Evolutionary conservation across 2,329 filamentous ascomycete species (phyloP), one percentile per base, ranked within the genome.

Genomic region (Karstenula rhodostoma): DNA sequence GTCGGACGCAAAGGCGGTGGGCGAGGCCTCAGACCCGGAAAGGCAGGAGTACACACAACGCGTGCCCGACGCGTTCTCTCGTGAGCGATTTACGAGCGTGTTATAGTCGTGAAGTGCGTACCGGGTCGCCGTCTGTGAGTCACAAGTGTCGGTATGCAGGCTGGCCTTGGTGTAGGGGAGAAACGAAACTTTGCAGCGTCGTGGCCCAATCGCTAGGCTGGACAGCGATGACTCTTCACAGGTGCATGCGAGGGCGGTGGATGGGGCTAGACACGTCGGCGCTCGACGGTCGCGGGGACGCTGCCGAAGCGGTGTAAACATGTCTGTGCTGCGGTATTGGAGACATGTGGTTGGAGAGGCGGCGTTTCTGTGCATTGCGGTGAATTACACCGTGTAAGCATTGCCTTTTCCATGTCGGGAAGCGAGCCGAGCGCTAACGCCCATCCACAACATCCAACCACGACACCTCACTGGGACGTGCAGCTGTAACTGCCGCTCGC

Each of bases 71-170:
- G 72, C 73, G 73, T 64, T 59, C 60, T 65, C 57, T 61, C 60
- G 56, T 68, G 65, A 67, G 69, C 58, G 70, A 58, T 64, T 58
- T 69, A 46, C 61, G 64, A 66, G 66, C 75, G 74, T 77, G 75
- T 77, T 77, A 75, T 77, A 74, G 74, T 75, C 74, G 75, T 67
- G 75, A 72, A 66, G 33, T 53, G 44, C 25, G 22, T 19, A 43
- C 66, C 59, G 67, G 66, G 56, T 69, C 68, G 72, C 68, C 72
- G 63, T 67, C 62, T 64, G 65, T 77, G 75, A 77, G 72, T 77
- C 75, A 77, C 72, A 64, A 57, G 32, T 37, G 51, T 59, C 60
- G 60, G 59, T 61, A 62, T 43, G 67, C 73, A 71, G 68, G 63
- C 61, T 62, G 55, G 60, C 54, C 58, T 35, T 60, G 63, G 62